A percentile compares a stretch with the other conserved stretches of the same genome.
phyloP scores from a whole-genome alignment of 2,329 filamentous ascomycete species.

The Fusarium anthophilum region DNA sequence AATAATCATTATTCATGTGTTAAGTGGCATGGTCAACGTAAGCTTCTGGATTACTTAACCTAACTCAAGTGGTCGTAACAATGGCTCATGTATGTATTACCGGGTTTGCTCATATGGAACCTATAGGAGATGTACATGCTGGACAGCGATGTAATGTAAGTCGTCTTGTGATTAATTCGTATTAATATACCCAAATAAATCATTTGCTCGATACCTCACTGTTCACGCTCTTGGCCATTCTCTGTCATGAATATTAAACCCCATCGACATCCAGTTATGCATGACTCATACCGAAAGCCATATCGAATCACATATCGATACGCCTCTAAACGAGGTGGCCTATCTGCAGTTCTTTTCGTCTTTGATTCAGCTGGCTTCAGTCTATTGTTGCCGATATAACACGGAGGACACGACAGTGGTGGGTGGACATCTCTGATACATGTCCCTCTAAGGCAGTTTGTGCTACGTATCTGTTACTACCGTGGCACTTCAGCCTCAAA shows the following conservation, averaged over 20 bases:
- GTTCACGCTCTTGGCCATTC: neutral
- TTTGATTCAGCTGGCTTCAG: neutral
- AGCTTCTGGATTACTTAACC: neutral
- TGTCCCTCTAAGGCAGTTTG: neutral
- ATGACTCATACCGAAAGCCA: neutral
- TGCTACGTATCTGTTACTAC: neutral
- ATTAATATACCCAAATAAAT: neutral
- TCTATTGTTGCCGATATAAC: neutral
- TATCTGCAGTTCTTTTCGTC: neutral
- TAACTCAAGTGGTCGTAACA: neutral
- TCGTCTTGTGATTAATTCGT: neutral
- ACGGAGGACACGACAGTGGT: neutral
- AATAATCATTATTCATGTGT: neutral
- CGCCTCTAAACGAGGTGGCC: neutral
- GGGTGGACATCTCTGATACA: neutral
- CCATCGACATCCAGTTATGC: neutral
- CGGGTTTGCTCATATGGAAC: neutral
- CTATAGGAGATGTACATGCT: neutral
- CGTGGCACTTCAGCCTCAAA: neutral
- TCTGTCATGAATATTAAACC: neutral
- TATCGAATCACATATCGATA: neutral
- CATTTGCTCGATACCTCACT: neutral
- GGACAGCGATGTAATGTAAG: neutral
- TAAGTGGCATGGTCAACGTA: neutral
- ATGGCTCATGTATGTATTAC: neutral